Conservation (phyloP, 1,284 basidiomycete species). For the Trametes polyzona region DNA sequence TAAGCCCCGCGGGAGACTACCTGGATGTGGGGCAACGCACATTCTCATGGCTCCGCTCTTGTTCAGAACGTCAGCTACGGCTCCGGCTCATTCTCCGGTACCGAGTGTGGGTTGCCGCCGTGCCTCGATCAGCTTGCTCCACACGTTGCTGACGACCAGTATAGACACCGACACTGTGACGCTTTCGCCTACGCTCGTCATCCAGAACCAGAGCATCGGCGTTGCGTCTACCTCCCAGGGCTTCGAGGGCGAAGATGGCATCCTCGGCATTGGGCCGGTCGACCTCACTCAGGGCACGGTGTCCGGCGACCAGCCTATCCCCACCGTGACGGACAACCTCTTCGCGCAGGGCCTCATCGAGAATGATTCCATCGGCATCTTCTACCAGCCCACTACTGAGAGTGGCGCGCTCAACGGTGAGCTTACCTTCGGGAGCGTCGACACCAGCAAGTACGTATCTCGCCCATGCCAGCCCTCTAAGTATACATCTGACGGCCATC, state of each 20-base stretch:
- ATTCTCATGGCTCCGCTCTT: constrained; percentile 6
- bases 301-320: constrained; percentile 29
- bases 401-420: constrained; percentile 42
- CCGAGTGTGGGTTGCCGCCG: constrained; percentile 44
- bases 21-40: neutral
- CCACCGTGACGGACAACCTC: constrained; percentile 44
- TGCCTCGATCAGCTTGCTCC: neutral
- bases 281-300: constrained; percentile 49
- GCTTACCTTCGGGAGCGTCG: constrained; percentile 54
- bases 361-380: constrained; percentile 51
- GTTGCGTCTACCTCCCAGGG: constrained; percentile 47
- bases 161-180: constrained; percentile 45
- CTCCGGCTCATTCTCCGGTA: constrained; percentile 53
- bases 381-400: constrained; percentile 49
- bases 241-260: constrained; percentile 53
- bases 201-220: constrained; percentile 55
- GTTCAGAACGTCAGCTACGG: constrained; percentile 50
- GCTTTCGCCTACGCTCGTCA: constrained; percentile 45
- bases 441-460: constrained; percentile 40
- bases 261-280: constrained; percentile 59
- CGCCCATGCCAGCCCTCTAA: neutral
- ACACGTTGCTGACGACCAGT: neutral
- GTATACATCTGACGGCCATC: neutral
- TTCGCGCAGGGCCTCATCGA: constrained; percentile 47
- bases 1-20: constrained; percentile 24